A percentile compares a stretch with the other conserved stretches of the same genome.
Conservation (phyloP, 148 eudicot species). For the Gaultheria prostrata region DNA sequence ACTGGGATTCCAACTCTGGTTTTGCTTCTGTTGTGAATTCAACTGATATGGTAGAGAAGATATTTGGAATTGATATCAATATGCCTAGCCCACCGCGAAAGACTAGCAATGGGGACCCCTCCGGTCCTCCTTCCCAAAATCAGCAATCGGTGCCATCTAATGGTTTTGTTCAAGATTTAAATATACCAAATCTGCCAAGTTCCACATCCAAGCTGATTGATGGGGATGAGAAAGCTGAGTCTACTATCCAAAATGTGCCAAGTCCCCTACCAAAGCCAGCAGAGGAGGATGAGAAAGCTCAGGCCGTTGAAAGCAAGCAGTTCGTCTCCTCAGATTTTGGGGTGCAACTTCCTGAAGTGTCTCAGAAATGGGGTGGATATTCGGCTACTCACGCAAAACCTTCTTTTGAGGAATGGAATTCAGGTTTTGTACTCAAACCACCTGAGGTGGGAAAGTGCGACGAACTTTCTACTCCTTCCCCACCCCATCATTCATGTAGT, state of each 20-base stretch:
- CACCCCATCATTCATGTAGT: constrained; percentile 41
- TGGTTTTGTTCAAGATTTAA: constrained; percentile 37
- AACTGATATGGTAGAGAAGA: constrained; percentile 33
- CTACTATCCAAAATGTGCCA: constrained; percentile 14
- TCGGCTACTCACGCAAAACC: constrained; percentile 42
- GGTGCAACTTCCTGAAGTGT: constrained; percentile 42
- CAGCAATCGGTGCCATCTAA: constrained; percentile 27
- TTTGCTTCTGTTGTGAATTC: constrained; percentile 33
- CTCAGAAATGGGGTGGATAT: constrained; percentile 55
- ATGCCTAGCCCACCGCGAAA: constrained; percentile 39
- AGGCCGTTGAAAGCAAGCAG: constrained; percentile 34
- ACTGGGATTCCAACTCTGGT: constrained; percentile 37
- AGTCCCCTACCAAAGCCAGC: constrained; percentile 30
- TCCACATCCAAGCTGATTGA: constrained; percentile 31
- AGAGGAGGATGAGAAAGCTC: constrained; percentile 18
- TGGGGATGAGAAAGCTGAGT: constrained; percentile 22
- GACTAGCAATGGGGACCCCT: constrained; percentile 21
- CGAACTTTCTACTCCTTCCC: constrained; percentile 34
- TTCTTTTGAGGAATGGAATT: constrained; percentile 40
- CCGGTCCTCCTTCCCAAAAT: constrained; percentile 21
- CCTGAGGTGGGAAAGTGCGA: constrained; percentile 25
- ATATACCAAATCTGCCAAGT: constrained; percentile 31
- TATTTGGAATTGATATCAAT: constrained; percentile 27
- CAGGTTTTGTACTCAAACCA: constrained; percentile 31
- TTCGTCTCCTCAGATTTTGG: constrained; percentile 26